Conservation (phyloP, 345 rosid species). For the Acer negundo region DNA sequence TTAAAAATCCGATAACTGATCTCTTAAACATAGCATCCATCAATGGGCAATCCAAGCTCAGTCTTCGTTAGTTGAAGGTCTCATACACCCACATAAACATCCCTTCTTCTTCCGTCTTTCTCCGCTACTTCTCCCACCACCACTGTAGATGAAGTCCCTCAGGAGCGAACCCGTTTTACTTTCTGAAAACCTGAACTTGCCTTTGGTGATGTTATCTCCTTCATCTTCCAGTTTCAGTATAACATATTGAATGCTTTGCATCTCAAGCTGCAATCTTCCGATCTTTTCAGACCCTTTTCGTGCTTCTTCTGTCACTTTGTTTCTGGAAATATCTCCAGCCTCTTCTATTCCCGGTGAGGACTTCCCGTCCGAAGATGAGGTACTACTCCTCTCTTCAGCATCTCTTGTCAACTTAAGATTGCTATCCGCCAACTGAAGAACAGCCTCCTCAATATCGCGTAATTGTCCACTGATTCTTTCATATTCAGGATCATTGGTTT, state of each 20-base stretch:
- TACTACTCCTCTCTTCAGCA: constrained; percentile 43
- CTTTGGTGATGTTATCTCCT: constrained; percentile 55
- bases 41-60: constrained; percentile 23
- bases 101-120: constrained; percentile 58
- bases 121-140: constrained; percentile 46
- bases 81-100: constrained; percentile 72
- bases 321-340: constrained; percentile 37
- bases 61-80: constrained; percentile 56
- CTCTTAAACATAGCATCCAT: constrained; percentile 9
- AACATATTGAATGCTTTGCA: constrained; percentile 67
- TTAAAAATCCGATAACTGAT: constrained; percentile 19
- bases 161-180: constrained; percentile 55
- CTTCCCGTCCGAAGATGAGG: constrained; percentile 18
- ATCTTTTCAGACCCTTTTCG: constrained; percentile 72
- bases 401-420: constrained; percentile 55
- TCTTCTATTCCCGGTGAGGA: constrained; percentile 34
- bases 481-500: constrained; percentile 53
- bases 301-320: constrained; percentile 57
- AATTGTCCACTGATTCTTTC: constrained; percentile 60
- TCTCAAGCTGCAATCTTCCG: constrained; percentile 67
- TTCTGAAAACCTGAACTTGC: constrained; percentile 45
- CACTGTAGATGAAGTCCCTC: constrained; percentile 65
- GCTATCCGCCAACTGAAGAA: constrained; percentile 51
- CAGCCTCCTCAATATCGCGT: constrained; percentile 66
- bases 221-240: constrained; percentile 76